Base-by-base conservation (phyloP, 345 rosid species). In the Xanthoceras sorbifolium region DNA sequence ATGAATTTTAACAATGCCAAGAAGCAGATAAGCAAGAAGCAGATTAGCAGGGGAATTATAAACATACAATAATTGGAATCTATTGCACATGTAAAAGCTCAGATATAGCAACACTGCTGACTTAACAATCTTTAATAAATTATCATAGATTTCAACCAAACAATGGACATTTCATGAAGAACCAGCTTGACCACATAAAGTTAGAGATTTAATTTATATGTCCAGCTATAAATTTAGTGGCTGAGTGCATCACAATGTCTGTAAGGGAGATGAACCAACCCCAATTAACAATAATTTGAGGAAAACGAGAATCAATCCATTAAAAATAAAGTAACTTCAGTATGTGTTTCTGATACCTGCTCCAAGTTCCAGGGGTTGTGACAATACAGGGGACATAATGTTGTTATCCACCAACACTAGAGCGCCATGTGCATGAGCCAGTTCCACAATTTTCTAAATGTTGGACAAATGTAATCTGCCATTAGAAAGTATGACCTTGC, bases 241-340 rank as follows among this genome's bases (percentile, higher is more conserved):
- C 98, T 0, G 99, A 96, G 73, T 93, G 97, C 99, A 96, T 93
- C 68, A 93, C 98, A 44, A 93, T 96, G 78, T 96, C 99, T 91
- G 88, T 77, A 77, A 85, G 32, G 46, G 20, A 64, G 9, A 65
- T 77, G 34, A 31, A 76, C n/a, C 22, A 82, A 75, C 54, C 64
- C 76, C 71, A 76, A 73, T 40, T 26, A 78, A 29, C 42, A 81
- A 23, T 26, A 77, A 26, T 6, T 62, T 54, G 36, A 17, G 61
- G 23, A 18, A 25, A 75, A n/a, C n/a, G 68, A 40, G 67, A 65
- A 63, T 42, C 36, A 71, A 28, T 69, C 40, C 25, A 28, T 10
- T 60, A 25, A 38, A 62, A 78, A 42, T 48, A n/a, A 63, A 25
- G 26, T 61, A 25, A 75, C 66, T 63, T 25, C 20, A 71, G 12